Evolutionary conservation across 345 rosid species (phyloP), one percentile per base, ranked within the genome.

Genomic region (Eucalyptus curtisii): DNA sequence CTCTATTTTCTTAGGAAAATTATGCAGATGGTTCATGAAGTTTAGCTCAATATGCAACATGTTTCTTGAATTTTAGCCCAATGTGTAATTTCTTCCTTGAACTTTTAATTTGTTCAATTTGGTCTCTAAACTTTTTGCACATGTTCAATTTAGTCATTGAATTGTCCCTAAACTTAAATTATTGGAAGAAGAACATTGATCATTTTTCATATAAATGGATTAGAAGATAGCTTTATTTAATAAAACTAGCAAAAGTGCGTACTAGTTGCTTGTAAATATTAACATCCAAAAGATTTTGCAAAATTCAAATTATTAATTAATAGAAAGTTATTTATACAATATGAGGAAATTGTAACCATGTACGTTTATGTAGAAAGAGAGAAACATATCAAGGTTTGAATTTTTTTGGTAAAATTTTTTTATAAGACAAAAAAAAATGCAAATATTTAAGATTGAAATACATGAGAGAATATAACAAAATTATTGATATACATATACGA

Each of bases 61-160:
- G 10, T 0, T 55, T 1, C 1, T 22, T 55, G 30, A 55, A 55
- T 5, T 55, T 55, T 55, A 55, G 30, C 30, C 0, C 4, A 0
- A 55, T 55, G 6, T 55, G 3, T 2, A 55, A 55, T 55, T 0
- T 2, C 10, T 1, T 55, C 2, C 1, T 55, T 55, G 0, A 24
- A 22, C 3, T 24, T 55, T 1, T 55, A 55, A 55, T 55, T 55
- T 55, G 13, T 22, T 55, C 1, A 10, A 24, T 55, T 9, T 55
- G 6, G 1, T 55, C 2, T 6, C 10, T 24, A 22, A 55, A 24
- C 6, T 55, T 55, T 55, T 55, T 37, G 6, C 8, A 76, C 14
- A 71, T 76, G 2, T 24, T 22, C 10, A 55, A 55, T 55, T 22
- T 22, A 55, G 6, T 55, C 3, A 1, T 10, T 55, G 27, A 30